Conservation (phyloP, 2,329 filamentous ascomycete species). For the Talaromyces piceae region DNA sequence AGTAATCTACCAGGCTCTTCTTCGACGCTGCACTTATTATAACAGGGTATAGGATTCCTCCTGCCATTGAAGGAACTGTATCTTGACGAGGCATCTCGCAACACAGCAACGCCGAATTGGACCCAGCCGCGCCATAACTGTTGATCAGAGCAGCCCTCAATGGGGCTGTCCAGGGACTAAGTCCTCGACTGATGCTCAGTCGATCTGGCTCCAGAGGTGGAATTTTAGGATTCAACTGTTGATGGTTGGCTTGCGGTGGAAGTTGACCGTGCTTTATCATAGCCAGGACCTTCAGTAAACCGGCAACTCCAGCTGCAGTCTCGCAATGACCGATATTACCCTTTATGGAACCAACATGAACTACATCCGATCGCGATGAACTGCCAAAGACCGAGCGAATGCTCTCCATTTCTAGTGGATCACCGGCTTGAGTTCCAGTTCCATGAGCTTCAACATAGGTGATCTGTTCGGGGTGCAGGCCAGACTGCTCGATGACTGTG, state of each 20-base stretch:
- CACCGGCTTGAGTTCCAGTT: slow-evolving; percentile 79
- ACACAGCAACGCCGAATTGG: slow-evolving; percentile 21
- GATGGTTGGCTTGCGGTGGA: slow-evolving; percentile 18
- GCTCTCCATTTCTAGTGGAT: slow-evolving; percentile 73
- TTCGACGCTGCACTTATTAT: background rate
- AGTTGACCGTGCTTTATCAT: slow-evolving; percentile 30
- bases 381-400: slow-evolving; percentile 57
- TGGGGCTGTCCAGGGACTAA: slow-evolving; percentile 6
- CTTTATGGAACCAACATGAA: slow-evolving; percentile 58
- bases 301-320: slow-evolving; percentile 47
- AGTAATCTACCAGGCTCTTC: background rate
- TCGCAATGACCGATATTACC: slow-evolving; percentile 59
- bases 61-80: too few species aligned
- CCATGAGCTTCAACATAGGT: slow-evolving; percentile 86
- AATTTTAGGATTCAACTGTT: slow-evolving; percentile 16
- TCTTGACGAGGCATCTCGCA: slow-evolving; percentile 11
- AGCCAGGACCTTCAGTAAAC: slow-evolving; percentile 26
- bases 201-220: slow-evolving; percentile 9
- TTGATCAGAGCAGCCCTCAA: slow-evolving; percentile 16
- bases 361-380: slow-evolving; percentile 30
- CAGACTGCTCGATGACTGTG: slow-evolving; percentile 62
- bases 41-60: background rate
- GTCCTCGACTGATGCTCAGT: slow-evolving; percentile 11
- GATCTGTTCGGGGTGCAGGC: slow-evolving; percentile 67
- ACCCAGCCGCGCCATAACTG: slow-evolving; percentile 23